Conservation (phyloP, 768 basidiomycete species). For the Mycena albidolilacea region DNA sequence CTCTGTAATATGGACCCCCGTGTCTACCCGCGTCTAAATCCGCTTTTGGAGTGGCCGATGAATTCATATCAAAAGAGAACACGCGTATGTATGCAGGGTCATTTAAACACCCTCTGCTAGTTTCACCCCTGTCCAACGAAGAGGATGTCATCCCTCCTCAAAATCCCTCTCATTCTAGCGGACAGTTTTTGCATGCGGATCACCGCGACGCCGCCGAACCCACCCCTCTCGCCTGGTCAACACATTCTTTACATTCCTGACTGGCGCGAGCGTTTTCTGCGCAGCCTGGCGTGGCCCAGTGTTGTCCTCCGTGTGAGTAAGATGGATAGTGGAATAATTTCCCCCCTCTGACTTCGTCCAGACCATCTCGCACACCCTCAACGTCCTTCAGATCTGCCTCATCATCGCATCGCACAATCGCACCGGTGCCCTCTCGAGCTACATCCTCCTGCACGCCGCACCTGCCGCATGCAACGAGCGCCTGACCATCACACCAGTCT, state of each 20-base stretch:
- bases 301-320: constrained; percentile 47
- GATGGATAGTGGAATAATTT: neutral
- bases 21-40: neutral
- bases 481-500: constrained; percentile 44
- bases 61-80: neutral
- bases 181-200: constrained; percentile 55
- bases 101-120: neutral
- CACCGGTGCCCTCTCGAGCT: constrained; percentile 36
- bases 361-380: constrained; percentile 47
- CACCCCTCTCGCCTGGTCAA: constrained; percentile 40
- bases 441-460: constrained; percentile 39
- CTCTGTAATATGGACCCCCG: neutral
- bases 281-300: constrained; percentile 46
- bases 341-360: constrained; percentile 27
- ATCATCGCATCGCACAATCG: constrained; percentile 46
- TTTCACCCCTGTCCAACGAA: neutral
- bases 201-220: constrained; percentile 55
- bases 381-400: constrained; percentile 47
- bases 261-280: constrained; percentile 52
- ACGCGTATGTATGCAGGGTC: neutral
- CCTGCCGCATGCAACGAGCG: constrained; percentile 33
- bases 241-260: constrained; percentile 46
- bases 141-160: constrained; percentile 43
- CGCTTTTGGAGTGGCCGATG: neutral
- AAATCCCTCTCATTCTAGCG: constrained; percentile 53